phyloP scores from a whole-genome alignment of 306 rosid species.

The Carpinus fangiana region DNA sequence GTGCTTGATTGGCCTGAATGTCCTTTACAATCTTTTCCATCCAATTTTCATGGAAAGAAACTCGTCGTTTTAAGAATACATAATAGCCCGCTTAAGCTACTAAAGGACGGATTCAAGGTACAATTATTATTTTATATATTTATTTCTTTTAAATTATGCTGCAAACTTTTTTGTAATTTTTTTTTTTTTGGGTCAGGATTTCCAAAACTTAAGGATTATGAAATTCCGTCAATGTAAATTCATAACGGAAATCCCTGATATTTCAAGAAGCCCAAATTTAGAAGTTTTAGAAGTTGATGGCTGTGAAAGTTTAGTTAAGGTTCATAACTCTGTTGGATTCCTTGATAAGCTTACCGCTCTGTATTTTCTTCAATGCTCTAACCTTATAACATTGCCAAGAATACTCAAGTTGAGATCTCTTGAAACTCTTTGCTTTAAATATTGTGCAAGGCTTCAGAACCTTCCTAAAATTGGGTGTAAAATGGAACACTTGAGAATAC shows the following conservation, averaged over 20 bases:
- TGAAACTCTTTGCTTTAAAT: background rate
- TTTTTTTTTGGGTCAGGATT: background rate
- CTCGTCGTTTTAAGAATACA: background rate
- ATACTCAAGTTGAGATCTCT: background rate
- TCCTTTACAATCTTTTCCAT: background rate
- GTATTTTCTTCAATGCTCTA: conserved; percentile 2
- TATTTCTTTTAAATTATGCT: background rate
- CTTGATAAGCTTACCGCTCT: conserved; percentile 17
- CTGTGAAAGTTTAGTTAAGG: conserved; percentile 10
- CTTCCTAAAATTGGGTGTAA: background rate
- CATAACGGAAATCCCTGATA: background rate
- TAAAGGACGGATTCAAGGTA: background rate
- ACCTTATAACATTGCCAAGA: conserved; percentile 12
- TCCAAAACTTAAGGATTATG: background rate
- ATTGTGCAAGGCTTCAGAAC: background rate
- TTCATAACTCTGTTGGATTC: conserved; percentile 24
- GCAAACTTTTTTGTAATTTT: background rate
- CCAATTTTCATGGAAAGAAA: background rate
- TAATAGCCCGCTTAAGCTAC: background rate
- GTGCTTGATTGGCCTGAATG: background rate
- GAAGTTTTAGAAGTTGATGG: background rate
- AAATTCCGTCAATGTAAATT: too few species aligned
- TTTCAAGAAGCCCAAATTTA: conserved; percentile 20
- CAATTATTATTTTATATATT: background rate
- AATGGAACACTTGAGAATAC: background rate